Percentiles rank a stretch among this genome's conserved stretches.
Conservation (phyloP, 805 yeast genomes). For the Danielia oregonensis region DNA sequence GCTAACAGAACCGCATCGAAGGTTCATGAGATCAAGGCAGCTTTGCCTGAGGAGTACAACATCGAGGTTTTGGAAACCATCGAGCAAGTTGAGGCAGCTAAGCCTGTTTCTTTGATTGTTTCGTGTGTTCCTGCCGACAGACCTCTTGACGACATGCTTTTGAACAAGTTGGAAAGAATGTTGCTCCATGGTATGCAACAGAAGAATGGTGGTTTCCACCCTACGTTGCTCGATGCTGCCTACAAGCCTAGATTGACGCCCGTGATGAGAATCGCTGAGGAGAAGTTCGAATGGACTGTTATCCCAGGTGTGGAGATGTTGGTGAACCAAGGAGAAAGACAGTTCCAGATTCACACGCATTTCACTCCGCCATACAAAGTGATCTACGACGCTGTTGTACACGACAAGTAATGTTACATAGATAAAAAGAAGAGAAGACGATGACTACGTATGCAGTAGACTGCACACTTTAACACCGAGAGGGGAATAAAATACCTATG, state of each 20-base stretch:
- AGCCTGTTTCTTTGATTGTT: slow-evolving; percentile 56
- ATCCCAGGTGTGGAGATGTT: slow-evolving; percentile 90
- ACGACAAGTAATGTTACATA: slow-evolving; percentile 12
- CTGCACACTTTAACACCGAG: too few relatives aligned
- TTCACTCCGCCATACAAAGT: slow-evolving; percentile 58
- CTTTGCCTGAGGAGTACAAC: slow-evolving; percentile 59
- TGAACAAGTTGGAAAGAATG: slow-evolving; percentile 44
- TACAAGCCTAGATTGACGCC: slow-evolving; percentile 89
- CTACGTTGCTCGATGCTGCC: slow-evolving; percentile 83
- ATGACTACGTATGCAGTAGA: too few relatives aligned
- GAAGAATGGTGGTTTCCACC: slow-evolving; percentile 36
- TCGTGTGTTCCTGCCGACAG: slow-evolving; percentile 83
- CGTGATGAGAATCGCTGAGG: slow-evolving; percentile 71
- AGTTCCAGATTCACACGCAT: slow-evolving; percentile 76
- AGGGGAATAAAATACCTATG: too few relatives aligned
- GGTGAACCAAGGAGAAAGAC: slow-evolving; percentile 89
- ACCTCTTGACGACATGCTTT: slow-evolving; percentile 54
- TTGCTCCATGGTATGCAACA: slow-evolving; percentile 38
- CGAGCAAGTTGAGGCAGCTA: slow-evolving; percentile 43
- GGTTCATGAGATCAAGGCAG: slow-evolving; percentile 51
- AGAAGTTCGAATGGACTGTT: slow-evolving; percentile 67
- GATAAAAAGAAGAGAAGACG: too few relatives aligned
- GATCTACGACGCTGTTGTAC: slow-evolving; percentile 57
- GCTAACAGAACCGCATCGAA: slow-evolving; percentile 76
- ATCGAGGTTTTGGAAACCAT: slow-evolving; percentile 52